These are phyloP conservation scores for Penicillium corylophilum DNA, from an alignment of 2,329 filamentous ascomycete species.

Conservation along the genomic window DNA sequence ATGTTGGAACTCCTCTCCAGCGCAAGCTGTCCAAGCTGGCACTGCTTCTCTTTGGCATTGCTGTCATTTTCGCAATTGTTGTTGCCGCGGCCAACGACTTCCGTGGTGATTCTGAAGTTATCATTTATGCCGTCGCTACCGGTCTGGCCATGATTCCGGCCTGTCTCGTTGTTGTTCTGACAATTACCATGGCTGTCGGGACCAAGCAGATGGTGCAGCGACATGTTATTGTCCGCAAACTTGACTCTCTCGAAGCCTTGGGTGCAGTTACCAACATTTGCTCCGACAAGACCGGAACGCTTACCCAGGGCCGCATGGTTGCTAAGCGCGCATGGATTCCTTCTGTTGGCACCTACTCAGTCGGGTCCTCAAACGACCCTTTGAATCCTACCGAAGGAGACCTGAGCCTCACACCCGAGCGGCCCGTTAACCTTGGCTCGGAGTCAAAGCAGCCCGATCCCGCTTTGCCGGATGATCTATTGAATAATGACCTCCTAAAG, in stretches of 20 bases:
- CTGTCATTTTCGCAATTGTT: conserved; percentile 67
- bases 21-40: conserved; percentile 67
- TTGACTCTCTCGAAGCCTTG: conserved; percentile 59
- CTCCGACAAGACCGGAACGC: conserved; percentile 60
- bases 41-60: conserved; percentile 64
- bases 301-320: conserved; percentile 65
- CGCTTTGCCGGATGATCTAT: conserved; percentile 32
- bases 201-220: conserved; percentile 59
- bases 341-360: conserved; percentile 56
- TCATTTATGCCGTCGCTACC: conserved; percentile 63
- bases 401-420: conserved; percentile 41
- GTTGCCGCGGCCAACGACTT: conserved; percentile 65
- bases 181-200: conserved; percentile 65
- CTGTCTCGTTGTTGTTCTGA: conserved; percentile 63
- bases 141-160: conserved; percentile 63
- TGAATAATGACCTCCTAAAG: conserved; percentile 51
- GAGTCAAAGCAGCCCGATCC: conserved; percentile 23
- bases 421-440: conserved; percentile 32
- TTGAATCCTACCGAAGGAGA: conserved; percentile 57
- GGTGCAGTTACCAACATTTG: conserved; percentile 62
- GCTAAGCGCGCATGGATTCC: conserved; percentile 61
- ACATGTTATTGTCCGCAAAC: conserved; percentile 58
- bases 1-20: conserved; percentile 68
- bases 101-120: conserved; percentile 56
- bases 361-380: conserved; percentile 56